A percentile compares a stretch with the other conserved stretches of the same genome.
Evolutionary conservation across 2,329 filamentous ascomycete genomes (phyloP).

Genomic region (Cladosporium sp.): DNA sequence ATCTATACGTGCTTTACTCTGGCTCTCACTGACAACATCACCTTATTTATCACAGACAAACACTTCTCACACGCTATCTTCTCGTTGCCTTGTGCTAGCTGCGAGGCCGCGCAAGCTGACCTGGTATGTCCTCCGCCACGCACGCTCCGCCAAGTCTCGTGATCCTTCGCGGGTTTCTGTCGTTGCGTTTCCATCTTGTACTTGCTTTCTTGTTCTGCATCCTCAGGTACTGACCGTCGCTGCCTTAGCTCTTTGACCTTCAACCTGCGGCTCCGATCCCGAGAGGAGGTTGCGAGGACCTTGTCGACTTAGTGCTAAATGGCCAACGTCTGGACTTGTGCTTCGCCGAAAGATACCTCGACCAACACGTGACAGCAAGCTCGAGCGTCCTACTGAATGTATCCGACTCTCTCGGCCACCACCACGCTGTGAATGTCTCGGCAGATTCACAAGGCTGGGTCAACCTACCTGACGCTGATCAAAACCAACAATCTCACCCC

Average conservation of each 20-base stretch:
- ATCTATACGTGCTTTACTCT: background rate
- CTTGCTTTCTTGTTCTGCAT: background rate
- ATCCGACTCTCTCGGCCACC: background rate
- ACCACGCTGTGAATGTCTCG: slow-evolving; percentile 3
- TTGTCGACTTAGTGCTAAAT: slow-evolving; percentile 10
- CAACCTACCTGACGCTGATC: background rate
- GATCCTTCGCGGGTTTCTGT: background rate
- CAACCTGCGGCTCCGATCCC: slow-evolving; percentile 3
- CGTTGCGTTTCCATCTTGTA: background rate
- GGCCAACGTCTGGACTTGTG: slow-evolving; percentile 11
- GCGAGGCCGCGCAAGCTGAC: slow-evolving; percentile 15
- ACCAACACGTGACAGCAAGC: background rate
- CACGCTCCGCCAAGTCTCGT: slow-evolving; percentile 8
- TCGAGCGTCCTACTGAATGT: slow-evolving; percentile 4
- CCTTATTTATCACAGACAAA: slow-evolving; percentile 8
- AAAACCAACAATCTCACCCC: background rate
- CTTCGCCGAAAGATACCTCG: background rate
- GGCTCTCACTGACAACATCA: background rate
- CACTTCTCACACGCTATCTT: slow-evolving; percentile 9
- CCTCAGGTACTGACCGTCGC: slow-evolving; percentile 6
- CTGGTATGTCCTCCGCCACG: slow-evolving; percentile 13
- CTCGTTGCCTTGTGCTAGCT: slow-evolving; percentile 14
- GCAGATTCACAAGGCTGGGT: slow-evolving; percentile 1
- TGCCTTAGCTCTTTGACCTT: slow-evolving; percentile 13
- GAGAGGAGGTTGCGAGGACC: slow-evolving; percentile 6